Base-by-base conservation (phyloP, 345 rosid genomes). In the Atalantia buxifolia region DNA sequence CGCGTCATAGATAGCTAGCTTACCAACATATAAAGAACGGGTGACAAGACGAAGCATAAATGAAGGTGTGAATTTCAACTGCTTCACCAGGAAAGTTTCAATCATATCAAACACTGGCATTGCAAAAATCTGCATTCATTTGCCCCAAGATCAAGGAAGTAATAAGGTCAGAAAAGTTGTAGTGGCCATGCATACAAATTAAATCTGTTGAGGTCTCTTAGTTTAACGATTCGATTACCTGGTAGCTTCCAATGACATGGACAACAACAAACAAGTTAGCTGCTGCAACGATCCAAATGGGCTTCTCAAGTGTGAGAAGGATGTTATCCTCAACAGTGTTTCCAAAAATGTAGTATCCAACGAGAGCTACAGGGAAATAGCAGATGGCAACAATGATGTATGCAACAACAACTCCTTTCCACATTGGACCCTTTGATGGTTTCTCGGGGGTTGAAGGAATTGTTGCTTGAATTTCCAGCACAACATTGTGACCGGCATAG, bases 31-130 rank as follows among this genome's bases (percentile, higher is more conserved):
- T 33, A 73, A 0, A 13, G 87, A 82, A 10, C 98, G 93, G 24
- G 91, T 72, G 42, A 95, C 72, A 31, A 95, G 87, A 2, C 98
- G 93, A 31, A 93, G 93, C 80, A 25, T 71, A 63, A 80, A 83
- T 36, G 72, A 76, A 68, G 97, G 97, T 27, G 13, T 28, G 81
- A 92, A 91, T 25, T 68, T 66, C 87, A 88, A 6, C 78, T 82
- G 40, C 83, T 83, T 92, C 9, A 93, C 95, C 72, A 95, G 73
- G 4, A 87, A 57, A 35, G 93, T 91, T 79, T 95, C 97, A 0
- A 92, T n/a, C 98, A 91, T 90, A 83, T 93, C 98, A 28, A 95
- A 95, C 60, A 95, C 97, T 0, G 94, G 97, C 87, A 95, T 93
- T 7, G 95, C 93, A 36, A 77, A 93, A 12, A 93, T 59, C 89